Evolutionary conservation across 495 filamentous ascomycete genomes (phyloP), one percentile per base, ranked within the genome.

Genomic region (Massariosphaeria phaeospora): DNA sequence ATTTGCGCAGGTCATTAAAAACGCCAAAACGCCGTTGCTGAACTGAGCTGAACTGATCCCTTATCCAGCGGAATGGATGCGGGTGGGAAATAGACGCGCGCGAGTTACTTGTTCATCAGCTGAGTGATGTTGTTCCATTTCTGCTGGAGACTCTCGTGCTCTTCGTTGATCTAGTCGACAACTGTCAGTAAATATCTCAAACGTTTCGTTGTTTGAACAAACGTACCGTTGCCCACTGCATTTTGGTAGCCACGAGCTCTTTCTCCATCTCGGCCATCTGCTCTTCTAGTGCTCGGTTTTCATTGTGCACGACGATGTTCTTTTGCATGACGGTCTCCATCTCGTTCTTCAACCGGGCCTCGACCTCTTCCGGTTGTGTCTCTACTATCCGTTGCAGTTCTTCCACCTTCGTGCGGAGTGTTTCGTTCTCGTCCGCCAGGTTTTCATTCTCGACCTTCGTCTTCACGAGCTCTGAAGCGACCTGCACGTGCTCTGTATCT

Each of bases 201-300:
- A 13, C 17, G 1, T 4, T 24, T 40, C 24, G 3, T 23, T 7
- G 23, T n/a, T n/a, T 29, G 20, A 34, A 58, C 66, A 11, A 33
- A 71, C 79, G 69, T 79, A 96, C 93, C 84, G 96, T 88, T 25
- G 93, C 93, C 73, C 86, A 86, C 61, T 80, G 78, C 89, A 99
- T 88, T 78, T 99, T 99, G 1, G 89, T 90, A 62, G 85, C 79
- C 52, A 99, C 94, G 40, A 99, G 72, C 63, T 84, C 83, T 70
- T 91, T 90, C 76, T 97, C 93, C 79, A 99, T 93, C 51, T 96
- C 93, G 26, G 80, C 79, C 79, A 94, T 81, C 65, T 88, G 84
- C 70, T 95, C 95, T 68, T 96, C 89, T 62, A 99, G 74, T 29
- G 73, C 76, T 46, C 86, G 79, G 61, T 96, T 97, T 74, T 96